Percentiles rank a stretch among this genome's conserved stretches.
phyloP scores from a whole-genome alignment of 352 stramenopile species.

The Phytophthora pluvialis region DNA sequence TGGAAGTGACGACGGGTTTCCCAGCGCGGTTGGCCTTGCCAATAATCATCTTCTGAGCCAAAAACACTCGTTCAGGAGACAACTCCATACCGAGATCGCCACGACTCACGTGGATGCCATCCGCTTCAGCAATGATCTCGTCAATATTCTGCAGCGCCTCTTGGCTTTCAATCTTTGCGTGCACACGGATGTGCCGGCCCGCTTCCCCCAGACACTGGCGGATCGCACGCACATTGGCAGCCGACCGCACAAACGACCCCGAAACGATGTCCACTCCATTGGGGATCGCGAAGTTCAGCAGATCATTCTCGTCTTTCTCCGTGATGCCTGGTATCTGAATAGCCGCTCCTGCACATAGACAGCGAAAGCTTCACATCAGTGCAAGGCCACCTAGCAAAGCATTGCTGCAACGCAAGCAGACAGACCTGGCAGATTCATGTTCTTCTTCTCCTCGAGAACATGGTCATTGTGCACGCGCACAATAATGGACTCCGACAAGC shows the following conservation, averaged over 20 bases:
- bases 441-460: conserved; percentile 95
- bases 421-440: conserved; percentile 96
- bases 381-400: neutral
- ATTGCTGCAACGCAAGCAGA: conserved; percentile 6
- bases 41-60: conserved; percentile 99
- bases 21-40: conserved; percentile 95
- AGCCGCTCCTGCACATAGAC: conserved; percentile 49
- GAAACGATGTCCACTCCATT: conserved; percentile 99
- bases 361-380: conserved; percentile 10
- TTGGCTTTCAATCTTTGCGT: conserved; percentile 99
- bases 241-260: conserved; percentile 98
- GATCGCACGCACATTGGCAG: conserved; percentile 94
- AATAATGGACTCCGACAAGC: conserved; percentile 73
- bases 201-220: conserved; percentile 84
- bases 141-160: conserved; percentile 97
- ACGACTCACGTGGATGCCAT: conserved; percentile 99
- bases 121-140: conserved; percentile 97
- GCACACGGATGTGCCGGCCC: conserved; percentile 93
- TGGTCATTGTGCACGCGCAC: conserved; percentile 88
- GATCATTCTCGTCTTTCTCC: conserved; percentile 93
- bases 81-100: conserved; percentile 99
- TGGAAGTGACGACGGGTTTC: conserved; percentile 98
- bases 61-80: conserved; percentile 97
- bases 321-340: conserved; percentile 95
- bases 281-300: conserved; percentile 96